Conservation (phyloP, 305 asterid species). For the Fraxinus ornus region DNA sequence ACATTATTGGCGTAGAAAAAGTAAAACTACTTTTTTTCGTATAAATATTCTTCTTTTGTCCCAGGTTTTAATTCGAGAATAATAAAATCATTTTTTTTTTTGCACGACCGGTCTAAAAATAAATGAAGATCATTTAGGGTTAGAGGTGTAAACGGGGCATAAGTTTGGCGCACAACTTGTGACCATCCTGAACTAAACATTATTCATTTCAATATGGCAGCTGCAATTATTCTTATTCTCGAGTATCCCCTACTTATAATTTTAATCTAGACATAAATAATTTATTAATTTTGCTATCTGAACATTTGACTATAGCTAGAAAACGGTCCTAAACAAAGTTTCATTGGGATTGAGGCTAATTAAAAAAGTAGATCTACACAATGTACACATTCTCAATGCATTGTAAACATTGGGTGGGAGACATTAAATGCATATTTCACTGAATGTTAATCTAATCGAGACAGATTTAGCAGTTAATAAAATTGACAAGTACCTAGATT, state of each 20-base stretch:
- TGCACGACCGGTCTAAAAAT: not conserved
- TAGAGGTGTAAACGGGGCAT: not conserved
- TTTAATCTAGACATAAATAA: not conserved
- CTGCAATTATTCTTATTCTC: not conserved
- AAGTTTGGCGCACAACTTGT: not conserved
- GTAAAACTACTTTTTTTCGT: not conserved
- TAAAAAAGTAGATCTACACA: conserved; percentile 23
- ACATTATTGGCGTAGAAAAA: not conserved
- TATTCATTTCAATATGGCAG: not conserved
- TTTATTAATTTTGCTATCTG: not conserved
- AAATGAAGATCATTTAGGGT: not conserved
- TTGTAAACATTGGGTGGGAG: conserved; percentile 25
- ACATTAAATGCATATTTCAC: conserved; percentile 28
- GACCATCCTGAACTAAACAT: not conserved
- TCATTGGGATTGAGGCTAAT: conserved; percentile 36
- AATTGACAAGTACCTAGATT: conserved; percentile 11
- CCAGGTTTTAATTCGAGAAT: not conserved
- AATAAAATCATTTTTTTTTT: too few relatives aligned
- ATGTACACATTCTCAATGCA: conserved; percentile 31
- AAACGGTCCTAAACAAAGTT: conserved; percentile 4
- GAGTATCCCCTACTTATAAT: not conserved
- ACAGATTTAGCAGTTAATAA: conserved; percentile 21
- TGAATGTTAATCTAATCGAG: conserved; percentile 35
- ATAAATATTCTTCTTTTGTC: not conserved
- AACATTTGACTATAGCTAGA: not conserved